Conservation (phyloP, 2,329 filamentous ascomycete genomes). For the Diaporthe sp. region DNA sequence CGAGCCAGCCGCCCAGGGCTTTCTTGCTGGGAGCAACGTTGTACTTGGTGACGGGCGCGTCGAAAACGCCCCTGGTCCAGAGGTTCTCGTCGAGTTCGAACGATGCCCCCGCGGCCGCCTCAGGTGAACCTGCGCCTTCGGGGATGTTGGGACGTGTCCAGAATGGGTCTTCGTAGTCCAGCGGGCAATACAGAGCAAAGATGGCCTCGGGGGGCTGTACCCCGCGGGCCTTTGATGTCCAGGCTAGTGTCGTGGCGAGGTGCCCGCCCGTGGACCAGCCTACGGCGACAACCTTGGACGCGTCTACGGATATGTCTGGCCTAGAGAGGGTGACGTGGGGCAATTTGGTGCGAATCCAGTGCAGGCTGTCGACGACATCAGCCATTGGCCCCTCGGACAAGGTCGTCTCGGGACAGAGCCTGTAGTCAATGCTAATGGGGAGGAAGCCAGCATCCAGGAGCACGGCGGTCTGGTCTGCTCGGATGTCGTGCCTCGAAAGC, state of each 20-base stretch:
- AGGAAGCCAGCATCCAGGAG: slow-evolving; percentile 54
- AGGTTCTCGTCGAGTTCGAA: background rate
- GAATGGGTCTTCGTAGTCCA: slow-evolving; percentile 36
- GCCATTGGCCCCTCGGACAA: slow-evolving; percentile 56
- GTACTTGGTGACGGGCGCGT: slow-evolving; percentile 21
- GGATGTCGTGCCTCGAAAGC: slow-evolving; percentile 50
- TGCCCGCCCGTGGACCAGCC: slow-evolving; percentile 62
- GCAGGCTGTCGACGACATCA: slow-evolving; percentile 55
- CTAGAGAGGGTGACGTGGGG: slow-evolving; percentile 38
- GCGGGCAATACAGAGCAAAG: slow-evolving; percentile 53
- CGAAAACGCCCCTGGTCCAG: background rate
- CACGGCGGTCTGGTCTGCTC: slow-evolving; percentile 47
- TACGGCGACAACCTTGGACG: slow-evolving; percentile 49
- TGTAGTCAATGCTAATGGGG: slow-evolving; percentile 60
- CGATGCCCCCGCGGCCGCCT: background rate
- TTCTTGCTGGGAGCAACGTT: background rate
- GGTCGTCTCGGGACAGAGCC: slow-evolving; percentile 59
- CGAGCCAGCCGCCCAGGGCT: slow-evolving; percentile 21
- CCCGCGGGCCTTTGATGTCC: slow-evolving; percentile 44
- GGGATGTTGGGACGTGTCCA: slow-evolving; percentile 30
- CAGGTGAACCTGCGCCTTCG: background rate
- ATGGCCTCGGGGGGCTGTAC: slow-evolving; percentile 53
- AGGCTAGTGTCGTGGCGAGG: slow-evolving; percentile 56
- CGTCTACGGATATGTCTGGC: slow-evolving; percentile 38
- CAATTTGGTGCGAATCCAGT: slow-evolving; percentile 42